phyloP scores from a whole-genome alignment of 176 grass and related monocot genomes.

The Avena eriantha region DNA sequence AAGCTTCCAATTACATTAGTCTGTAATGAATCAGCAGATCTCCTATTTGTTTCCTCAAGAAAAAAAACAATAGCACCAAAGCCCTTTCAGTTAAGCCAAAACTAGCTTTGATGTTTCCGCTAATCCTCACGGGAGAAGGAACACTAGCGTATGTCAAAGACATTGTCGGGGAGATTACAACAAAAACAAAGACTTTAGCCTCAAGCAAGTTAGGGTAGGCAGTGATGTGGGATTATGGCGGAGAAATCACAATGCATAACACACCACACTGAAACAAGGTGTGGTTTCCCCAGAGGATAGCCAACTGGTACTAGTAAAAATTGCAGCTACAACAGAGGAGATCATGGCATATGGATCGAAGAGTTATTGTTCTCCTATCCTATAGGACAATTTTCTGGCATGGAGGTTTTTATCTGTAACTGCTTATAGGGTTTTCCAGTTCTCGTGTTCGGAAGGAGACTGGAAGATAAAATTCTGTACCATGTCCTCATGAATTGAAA shows the following conservation, averaged over 20 bases:
- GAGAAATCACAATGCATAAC: constrained; percentile 8
- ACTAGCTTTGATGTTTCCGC: background rate
- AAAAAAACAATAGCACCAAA: background rate
- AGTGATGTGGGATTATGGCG: background rate
- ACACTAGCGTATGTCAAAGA: background rate
- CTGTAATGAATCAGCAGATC: background rate
- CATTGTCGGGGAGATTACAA: background rate
- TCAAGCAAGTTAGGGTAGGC: background rate
- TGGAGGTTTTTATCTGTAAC: constrained; percentile 17
- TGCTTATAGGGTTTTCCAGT: background rate
- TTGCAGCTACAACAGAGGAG: background rate
- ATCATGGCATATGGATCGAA: background rate
- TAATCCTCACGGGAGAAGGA: constrained; percentile 8
- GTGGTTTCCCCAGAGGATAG: background rate
- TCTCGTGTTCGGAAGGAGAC: background rate
- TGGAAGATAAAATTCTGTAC: background rate
- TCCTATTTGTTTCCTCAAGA: background rate
- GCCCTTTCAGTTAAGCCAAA: background rate
- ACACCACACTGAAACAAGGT: background rate
- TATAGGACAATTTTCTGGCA: background rate
- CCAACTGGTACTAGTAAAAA: background rate
- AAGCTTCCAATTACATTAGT: background rate
- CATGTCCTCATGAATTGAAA: background rate
- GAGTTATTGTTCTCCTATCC: background rate
- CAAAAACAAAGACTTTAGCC: background rate